A percentile compares a stretch with the other conserved stretches of the same genome.
Conservation (phyloP, 129 eudicot genomes). For the Flaveria trinervia region DNA sequence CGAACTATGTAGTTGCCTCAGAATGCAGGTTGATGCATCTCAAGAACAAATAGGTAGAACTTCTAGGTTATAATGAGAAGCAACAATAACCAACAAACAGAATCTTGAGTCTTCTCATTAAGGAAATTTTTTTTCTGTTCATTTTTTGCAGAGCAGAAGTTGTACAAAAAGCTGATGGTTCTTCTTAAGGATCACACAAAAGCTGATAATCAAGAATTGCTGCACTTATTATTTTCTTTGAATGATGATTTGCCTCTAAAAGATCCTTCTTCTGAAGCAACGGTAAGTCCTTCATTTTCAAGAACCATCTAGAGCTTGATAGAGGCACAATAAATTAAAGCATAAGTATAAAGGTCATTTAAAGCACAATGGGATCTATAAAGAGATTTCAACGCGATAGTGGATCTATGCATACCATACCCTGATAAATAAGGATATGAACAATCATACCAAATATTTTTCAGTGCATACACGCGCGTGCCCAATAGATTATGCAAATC, state of each 20-base stretch:
- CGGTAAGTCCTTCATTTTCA: slow-evolving; percentile 38
- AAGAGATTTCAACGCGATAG: neutral
- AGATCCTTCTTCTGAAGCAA: slow-evolving; percentile 48
- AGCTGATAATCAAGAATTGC: slow-evolving; percentile 58
- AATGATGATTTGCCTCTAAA: slow-evolving; percentile 62
- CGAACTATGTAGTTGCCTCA: slow-evolving; percentile 47
- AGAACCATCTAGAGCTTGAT: neutral
- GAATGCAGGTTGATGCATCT: slow-evolving; percentile 45
- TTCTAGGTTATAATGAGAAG: neutral
- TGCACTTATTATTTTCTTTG: slow-evolving; percentile 47
- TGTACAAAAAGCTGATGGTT: slow-evolving; percentile 46
- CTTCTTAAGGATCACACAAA: slow-evolving; percentile 41
- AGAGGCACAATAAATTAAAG: neutral
- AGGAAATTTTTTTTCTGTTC: neutral
- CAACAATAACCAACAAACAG: neutral
- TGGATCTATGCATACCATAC: neutral
- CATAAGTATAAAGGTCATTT: neutral
- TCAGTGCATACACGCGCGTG: neutral
- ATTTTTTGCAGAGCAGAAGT: slow-evolving; percentile 46
- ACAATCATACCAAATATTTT: neutral
- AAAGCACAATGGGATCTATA: neutral
- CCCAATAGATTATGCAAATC: neutral
- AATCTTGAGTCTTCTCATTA: slow-evolving; percentile 6
- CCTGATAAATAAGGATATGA: neutral
- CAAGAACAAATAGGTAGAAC: slow-evolving; percentile 53